Evolutionary conservation across 2,329 filamentous ascomycete species (phyloP).

Genomic region (Fusarium lateritium): DNA sequence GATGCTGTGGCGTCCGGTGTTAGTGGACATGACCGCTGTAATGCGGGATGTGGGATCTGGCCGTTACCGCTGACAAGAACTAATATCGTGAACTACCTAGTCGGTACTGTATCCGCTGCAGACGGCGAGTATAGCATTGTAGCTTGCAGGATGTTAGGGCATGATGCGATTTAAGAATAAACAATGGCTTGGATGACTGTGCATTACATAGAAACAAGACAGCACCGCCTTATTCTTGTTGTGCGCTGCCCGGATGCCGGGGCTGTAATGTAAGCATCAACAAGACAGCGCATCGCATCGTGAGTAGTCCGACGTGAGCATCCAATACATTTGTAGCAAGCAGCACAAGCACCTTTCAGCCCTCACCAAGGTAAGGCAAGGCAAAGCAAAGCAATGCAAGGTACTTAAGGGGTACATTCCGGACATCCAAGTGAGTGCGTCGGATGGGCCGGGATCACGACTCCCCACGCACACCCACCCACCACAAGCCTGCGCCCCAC

Average conservation of each 20-base stretch:
- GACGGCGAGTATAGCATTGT: background rate
- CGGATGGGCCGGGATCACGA: constrained; percentile 48
- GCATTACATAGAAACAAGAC: background rate
- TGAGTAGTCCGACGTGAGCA: constrained; percentile 14
- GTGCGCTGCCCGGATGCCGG: background rate
- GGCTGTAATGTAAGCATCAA: constrained; percentile 16
- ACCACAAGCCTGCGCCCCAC: constrained; percentile 43
- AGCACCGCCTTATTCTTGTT: constrained; percentile 3
- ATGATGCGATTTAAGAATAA: constrained; percentile 6
- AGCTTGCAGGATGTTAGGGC: background rate
- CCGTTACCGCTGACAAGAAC: constrained; percentile 26
- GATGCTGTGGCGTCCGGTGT: constrained; percentile 23
- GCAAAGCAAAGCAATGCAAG: background rate
- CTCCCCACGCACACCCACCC: constrained; percentile 43
- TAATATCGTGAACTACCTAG: constrained; percentile 5
- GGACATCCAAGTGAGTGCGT: constrained; percentile 32
- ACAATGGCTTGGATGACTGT: constrained; percentile 5
- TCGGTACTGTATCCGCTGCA: constrained; percentile 12
- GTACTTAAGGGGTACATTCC: constrained; percentile 42
- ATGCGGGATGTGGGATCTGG: constrained; percentile 17
- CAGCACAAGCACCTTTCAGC: no score
- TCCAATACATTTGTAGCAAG: constrained; percentile 19
- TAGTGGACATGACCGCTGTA: constrained; percentile 17
- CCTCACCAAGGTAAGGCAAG: no score
- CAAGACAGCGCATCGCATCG: constrained; percentile 20